Evolutionary conservation across 1,284 basidiomycete genomes (phyloP).

Genomic region (Ganoderma boninense): DNA sequence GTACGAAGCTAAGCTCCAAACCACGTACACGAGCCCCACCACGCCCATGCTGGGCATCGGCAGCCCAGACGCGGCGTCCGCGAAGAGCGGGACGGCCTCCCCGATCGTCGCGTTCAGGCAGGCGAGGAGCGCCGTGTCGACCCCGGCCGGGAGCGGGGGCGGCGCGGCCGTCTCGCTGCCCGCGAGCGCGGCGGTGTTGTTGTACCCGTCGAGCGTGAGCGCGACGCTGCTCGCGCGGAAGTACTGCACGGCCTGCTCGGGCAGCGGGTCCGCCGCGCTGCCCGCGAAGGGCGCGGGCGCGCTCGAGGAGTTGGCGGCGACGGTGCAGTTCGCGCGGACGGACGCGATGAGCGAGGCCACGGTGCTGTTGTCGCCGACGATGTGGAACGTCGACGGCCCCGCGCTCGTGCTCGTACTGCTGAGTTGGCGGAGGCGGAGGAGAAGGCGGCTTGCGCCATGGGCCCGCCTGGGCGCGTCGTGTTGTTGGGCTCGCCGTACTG

Average conservation of each 20-base stretch:
- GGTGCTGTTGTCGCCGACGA: conserved; percentile 68
- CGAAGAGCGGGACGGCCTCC: conserved; percentile 51
- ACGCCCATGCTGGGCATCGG: conserved; percentile 22
- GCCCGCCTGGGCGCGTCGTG: conserved; percentile 65
- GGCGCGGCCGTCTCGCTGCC: conserved; percentile 52
- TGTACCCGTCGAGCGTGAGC: conserved; percentile 70
- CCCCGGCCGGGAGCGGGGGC: conserved; percentile 55
- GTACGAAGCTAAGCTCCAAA: conserved; percentile 23
- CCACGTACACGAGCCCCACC: conserved; percentile 26
- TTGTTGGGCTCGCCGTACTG: conserved; percentile 66
- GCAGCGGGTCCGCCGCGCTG: conserved; percentile 46
- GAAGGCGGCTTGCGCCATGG: conserved; percentile 59
- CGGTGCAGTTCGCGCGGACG: conserved; percentile 56
- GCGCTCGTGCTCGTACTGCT: conserved; percentile 39
- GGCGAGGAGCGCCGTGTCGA: conserved; percentile 55
- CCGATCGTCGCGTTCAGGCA: conserved; percentile 64
- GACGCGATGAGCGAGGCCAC: conserved; percentile 56
- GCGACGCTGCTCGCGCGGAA: conserved; percentile 65
- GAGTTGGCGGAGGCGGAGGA: conserved; percentile 48
- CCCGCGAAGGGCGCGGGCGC: conserved; percentile 44
- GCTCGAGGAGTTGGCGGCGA: conserved; percentile 38
- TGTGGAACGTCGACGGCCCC: conserved; percentile 54
- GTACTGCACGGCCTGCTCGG: conserved; percentile 65
- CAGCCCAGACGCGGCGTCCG: conserved; percentile 34
- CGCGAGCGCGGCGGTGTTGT: conserved; percentile 58